phyloP scores from a whole-genome alignment of 169 alveolate species.

The Eimeria praecox region DNA sequence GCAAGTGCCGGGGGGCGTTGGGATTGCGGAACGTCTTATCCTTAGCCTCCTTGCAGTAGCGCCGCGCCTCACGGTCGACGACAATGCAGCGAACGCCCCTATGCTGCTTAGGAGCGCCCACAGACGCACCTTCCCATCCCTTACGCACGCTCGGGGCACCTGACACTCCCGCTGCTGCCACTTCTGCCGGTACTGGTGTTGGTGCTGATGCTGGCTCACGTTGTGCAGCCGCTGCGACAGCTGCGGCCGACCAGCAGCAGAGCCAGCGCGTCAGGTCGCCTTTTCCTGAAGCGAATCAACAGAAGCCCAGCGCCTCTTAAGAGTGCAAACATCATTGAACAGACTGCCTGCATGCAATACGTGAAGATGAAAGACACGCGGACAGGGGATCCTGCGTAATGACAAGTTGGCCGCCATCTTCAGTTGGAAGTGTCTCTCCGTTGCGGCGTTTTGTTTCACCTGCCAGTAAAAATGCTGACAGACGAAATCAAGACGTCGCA shows the following conservation, averaged over 20 bases:
- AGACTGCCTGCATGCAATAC: not conserved
- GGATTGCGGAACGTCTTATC: slow-evolving; percentile 75
- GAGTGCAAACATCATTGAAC: not conserved
- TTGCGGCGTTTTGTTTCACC: not conserved
- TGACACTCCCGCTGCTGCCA: not conserved
- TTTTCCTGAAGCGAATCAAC: slow-evolving; percentile 55
- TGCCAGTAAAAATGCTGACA: not conserved
- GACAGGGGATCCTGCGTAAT: not conserved
- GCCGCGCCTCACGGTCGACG: slow-evolving; percentile 80
- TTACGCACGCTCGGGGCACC: not conserved
- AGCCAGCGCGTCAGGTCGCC: slow-evolving; percentile 82
- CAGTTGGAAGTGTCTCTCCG: not conserved
- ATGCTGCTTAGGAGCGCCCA: not conserved
- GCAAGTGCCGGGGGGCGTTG: slow-evolving; percentile 23
- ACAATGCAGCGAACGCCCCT: slow-evolving; percentile 69
- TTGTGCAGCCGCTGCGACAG: slow-evolving; percentile 36
- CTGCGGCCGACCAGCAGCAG: slow-evolving; percentile 75
- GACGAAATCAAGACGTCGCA: no score
- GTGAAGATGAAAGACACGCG: not conserved
- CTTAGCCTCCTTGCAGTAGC: slow-evolving; percentile 75
- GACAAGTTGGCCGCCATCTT: not conserved
- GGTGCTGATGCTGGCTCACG: slow-evolving; percentile 12
- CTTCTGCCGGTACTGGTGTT: not conserved
- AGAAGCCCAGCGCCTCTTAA: not conserved
- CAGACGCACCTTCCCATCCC: not conserved